Evolutionary conservation across 2,329 filamentous ascomycete species (phyloP), one percentile per base, ranked within the genome.

Genomic region (Plectosphaerella cucumerina): DNA sequence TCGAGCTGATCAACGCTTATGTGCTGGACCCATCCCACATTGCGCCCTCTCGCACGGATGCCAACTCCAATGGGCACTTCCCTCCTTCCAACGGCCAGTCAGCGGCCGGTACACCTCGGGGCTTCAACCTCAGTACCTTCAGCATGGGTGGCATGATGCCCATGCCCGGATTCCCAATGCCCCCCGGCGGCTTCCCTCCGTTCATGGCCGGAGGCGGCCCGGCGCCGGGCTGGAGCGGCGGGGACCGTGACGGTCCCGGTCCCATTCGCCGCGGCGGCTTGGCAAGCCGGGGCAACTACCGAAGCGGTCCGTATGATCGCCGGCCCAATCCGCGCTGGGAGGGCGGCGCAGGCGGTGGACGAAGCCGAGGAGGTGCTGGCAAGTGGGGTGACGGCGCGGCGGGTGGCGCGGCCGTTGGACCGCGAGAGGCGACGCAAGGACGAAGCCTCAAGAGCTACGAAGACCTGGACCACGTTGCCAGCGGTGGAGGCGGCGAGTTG

Each of bases 401-500:
- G 46, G 87, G 88, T 37, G 87, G 82, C 21, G 84, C 87, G 33
- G 85, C 87, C 3, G 86, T 92, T 53, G 92, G 91, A 0, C 93
- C 94, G 18, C 82, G 89, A 18, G 92, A 97, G 70, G 93, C 94
- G 11, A 91, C 96, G 1, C 90, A 95, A 59, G 94, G 94, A 5
- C 84, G 94, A 51, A 96, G 89, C 54, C 73, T 99, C 58, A 96
- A 96, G 79, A 97, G 90, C 68, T 99, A 99, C 65, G 95, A 99
- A 69, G 94, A 99, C 65, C 76, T 99, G 21, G 94, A 99, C 72
- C 93, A 95, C 44, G 86, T 87, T 52, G 84, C 84, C 35, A 83
- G 85, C 14, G 77, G 81, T 34, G 89, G 86, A 39, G 84, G 86
- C 39, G 88, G 89, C 23, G 93, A 97, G 72, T 74, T 97, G 62